Evolutionary conservation across 768 basidiomycete species (phyloP).

Genomic region (Lactarius hatsudake): DNA sequence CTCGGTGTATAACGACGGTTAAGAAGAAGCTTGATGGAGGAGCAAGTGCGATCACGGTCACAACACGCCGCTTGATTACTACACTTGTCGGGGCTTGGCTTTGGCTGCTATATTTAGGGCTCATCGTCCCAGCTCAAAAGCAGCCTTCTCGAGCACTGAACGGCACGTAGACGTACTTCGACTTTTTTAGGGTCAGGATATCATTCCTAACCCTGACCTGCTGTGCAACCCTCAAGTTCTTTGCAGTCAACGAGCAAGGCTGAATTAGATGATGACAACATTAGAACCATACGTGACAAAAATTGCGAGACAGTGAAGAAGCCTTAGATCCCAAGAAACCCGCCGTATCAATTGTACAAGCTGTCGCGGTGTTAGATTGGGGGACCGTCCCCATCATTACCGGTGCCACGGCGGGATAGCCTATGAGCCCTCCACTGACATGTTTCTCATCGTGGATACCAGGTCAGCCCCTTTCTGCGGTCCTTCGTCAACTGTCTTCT

Average conservation of each 20-base stretch:
- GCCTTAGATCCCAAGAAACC: no score
- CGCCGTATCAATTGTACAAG: not conserved
- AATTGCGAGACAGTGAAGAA: conserved; percentile 1
- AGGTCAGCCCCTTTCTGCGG: conserved; percentile 1
- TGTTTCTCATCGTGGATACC: not conserved
- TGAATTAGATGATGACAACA: not conserved
- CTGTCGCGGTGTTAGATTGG: not conserved
- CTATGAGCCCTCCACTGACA: conserved; percentile 13
- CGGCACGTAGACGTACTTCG: no score
- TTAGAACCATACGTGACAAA: not conserved
- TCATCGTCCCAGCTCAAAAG: no score
- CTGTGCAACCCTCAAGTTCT: not conserved
- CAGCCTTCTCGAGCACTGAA: no score
- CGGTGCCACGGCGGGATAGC: not conserved
- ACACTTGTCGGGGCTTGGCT: no score
- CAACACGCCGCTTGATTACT: no score
- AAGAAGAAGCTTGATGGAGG: no score
- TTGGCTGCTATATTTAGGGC: no score
- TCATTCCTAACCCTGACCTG: no score
- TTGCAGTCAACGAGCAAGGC: not conserved
- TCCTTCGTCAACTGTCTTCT: not conserved
- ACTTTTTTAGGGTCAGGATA: no score
- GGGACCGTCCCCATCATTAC: not conserved
- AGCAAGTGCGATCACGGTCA: no score
- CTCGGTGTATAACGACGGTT: no score